phyloP scores from a whole-genome alignment of 441 rosid species.

The Erodium chrysanthum region DNA sequence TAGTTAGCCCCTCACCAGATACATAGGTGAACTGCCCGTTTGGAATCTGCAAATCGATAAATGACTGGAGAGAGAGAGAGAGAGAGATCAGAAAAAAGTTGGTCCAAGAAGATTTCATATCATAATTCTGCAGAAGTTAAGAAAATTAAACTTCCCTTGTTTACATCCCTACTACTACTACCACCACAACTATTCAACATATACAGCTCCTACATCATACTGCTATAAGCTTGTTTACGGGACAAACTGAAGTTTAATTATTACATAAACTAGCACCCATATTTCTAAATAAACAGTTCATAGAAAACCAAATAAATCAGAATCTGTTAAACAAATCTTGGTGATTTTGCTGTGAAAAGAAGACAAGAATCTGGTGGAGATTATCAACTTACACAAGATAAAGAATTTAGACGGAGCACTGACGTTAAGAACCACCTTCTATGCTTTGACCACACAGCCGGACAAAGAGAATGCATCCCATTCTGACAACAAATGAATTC shows the following conservation, averaged over 20 bases:
- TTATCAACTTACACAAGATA: slow-evolving; percentile 65
- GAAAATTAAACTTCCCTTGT: background rate
- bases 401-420: slow-evolving; percentile 80
- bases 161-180: background rate
- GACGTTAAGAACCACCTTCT: slow-evolving; percentile 94
- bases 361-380: background rate
- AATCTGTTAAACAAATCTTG: background rate
- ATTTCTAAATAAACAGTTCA: background rate
- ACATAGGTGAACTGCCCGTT: slow-evolving; percentile 87
- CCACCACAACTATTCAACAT: background rate
- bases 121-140: background rate
- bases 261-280: background rate
- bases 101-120: background rate
- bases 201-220: background rate
- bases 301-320: background rate
- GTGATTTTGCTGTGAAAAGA: background rate
- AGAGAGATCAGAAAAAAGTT: slow-evolving; percentile 12
- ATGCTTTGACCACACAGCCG: slow-evolving; percentile 94
- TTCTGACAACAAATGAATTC: slow-evolving; percentile 37
- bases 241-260: background rate
- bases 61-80: slow-evolving; percentile 44
- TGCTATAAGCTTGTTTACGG: background rate
- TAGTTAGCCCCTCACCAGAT: slow-evolving; percentile 81
- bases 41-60: slow-evolving; percentile 84
- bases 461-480: slow-evolving; percentile 94